Conservation (phyloP, 768 basidiomycete species). For the Exidia glandulosa region DNA sequence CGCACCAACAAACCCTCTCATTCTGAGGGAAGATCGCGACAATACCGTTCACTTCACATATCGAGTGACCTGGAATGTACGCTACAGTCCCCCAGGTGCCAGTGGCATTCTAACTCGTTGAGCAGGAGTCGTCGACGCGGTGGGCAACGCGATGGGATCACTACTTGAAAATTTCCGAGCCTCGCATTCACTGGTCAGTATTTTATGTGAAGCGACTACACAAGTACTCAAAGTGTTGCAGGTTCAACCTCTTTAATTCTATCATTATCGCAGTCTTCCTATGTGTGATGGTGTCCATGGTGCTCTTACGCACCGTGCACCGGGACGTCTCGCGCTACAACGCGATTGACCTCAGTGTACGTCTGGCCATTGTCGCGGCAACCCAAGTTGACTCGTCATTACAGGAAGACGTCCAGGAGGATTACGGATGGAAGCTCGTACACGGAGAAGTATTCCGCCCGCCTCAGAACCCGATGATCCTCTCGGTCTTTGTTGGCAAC, state of each 20-base stretch:
- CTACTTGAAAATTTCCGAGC: constrained; percentile 89
- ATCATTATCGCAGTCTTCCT: constrained; percentile 86
- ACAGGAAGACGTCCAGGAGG: constrained; percentile 92
- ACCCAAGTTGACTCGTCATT: constrained; percentile 1
- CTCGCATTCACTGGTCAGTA: constrained; percentile 73
- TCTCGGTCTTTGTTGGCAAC: constrained; percentile 85
- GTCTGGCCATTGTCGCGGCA: constrained; percentile 12
- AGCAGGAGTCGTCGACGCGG: constrained; percentile 71
- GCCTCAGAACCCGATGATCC: constrained; percentile 61
- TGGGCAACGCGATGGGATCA: constrained; percentile 97
- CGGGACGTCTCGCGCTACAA: constrained; percentile 94
- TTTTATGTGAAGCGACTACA: not conserved
- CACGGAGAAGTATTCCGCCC: constrained; percentile 93
- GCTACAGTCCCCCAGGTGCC: constrained; percentile 14
- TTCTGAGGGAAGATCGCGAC: constrained; percentile 46
- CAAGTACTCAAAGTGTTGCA: not conserved
- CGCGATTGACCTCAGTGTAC: constrained; percentile 78
- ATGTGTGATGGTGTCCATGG: constrained; percentile 87
- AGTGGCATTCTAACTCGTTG: not conserved
- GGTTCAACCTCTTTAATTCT: constrained; percentile 84
- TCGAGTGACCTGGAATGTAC: constrained; percentile 74
- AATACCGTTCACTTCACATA: constrained; percentile 80
- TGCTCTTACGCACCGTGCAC: constrained; percentile 74
- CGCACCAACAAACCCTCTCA: constrained; percentile 33
- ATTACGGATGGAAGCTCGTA: constrained; percentile 97